Base-by-base conservation (phyloP, 306 rosid species). In the Dicorynia guianensis region DNA sequence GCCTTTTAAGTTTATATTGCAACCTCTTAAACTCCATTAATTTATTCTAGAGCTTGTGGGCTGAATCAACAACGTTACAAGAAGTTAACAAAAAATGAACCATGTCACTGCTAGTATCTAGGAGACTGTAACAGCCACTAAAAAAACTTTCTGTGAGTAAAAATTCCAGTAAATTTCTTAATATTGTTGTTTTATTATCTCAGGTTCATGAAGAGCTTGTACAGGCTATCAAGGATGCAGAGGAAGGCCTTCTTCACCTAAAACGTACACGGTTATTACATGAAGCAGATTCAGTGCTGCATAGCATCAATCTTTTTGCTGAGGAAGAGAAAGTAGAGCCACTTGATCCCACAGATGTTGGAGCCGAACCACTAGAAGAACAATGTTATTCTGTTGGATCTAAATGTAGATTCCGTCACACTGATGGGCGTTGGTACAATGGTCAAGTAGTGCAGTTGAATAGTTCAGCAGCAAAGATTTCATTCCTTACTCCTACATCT, bases 351-450 rank as follows among this genome's bases (percentile, higher is more conserved):
- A 38, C 85, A 56, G 87, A 85, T 80, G 81, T 82, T 66, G 86
- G 87, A 76, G 86, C 84, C 59, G 96, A 89, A 65, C 80, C 82
- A 0, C 80, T 83, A 40, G 86, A 88, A 84, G 89, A 80, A 46
- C 86, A 55, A 10, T n/a, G 76, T 15, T 87, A 76, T 81, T 17
- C 75, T 66, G 86, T 89, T 85, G 98, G 98, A 77, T 95, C 98
- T 14, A 92, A 86, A 73, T 95, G 97, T 65, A 87, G 96, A 76
- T 95, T 95, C 73, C 91, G 93, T 66, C 81, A 92, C 89, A 83
- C 83, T 39, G 86, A 95, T 92, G 98, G 98, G 53, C 89, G 96
- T 56, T 95, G 98, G 97, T 92, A 95, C 81, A 73, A 87, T 63
- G 98, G 96, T 69, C 86, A 67, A 87, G 78, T 95, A 53, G 74